Evolutionary conservation across 1,284 basidiomycete species (phyloP).

Genomic region (Marasmius sp.): DNA sequence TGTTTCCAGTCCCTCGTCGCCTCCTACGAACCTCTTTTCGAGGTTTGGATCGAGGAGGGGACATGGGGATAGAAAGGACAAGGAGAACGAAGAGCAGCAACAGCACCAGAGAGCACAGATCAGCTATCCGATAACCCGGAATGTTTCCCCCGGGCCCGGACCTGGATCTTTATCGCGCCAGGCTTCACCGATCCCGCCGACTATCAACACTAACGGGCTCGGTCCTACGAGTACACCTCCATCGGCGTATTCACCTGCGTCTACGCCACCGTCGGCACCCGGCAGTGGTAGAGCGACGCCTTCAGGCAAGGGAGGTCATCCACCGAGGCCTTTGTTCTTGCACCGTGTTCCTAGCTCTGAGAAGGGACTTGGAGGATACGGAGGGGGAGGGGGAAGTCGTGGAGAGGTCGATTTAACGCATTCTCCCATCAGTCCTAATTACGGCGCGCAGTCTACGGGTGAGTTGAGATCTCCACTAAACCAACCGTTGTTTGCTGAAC

Average conservation of each 20-base stretch:
- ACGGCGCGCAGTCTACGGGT: too few species aligned
- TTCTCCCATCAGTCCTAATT: too few species aligned
- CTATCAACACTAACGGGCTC: not conserved
- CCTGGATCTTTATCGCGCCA: not conserved
- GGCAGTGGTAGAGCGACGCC: not conserved
- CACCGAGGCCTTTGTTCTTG: slow-evolving; percentile 7
- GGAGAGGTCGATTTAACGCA: not conserved
- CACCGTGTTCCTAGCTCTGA: slow-evolving; percentile 7
- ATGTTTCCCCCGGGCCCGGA: slow-evolving; percentile 4
- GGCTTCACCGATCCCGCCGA: not conserved
- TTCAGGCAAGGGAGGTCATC: not conserved
- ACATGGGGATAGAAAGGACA: not conserved
- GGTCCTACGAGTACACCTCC: not conserved
- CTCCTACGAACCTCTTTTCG: not conserved
- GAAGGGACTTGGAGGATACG: not conserved
- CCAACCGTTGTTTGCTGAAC: not conserved
- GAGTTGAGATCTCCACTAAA: too few species aligned
- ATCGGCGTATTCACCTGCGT: not conserved
- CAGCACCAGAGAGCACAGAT: not conserved
- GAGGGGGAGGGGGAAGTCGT: too few species aligned
- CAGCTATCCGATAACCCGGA: slow-evolving; percentile 8
- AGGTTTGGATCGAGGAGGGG: not conserved
- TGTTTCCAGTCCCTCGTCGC: not conserved
- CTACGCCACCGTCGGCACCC: not conserved
- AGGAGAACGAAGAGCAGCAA: not conserved